These are phyloP conservation scores for Rubus idaeus DNA, from an alignment of 306 rosid genomes.

Conservation along the genomic window DNA sequence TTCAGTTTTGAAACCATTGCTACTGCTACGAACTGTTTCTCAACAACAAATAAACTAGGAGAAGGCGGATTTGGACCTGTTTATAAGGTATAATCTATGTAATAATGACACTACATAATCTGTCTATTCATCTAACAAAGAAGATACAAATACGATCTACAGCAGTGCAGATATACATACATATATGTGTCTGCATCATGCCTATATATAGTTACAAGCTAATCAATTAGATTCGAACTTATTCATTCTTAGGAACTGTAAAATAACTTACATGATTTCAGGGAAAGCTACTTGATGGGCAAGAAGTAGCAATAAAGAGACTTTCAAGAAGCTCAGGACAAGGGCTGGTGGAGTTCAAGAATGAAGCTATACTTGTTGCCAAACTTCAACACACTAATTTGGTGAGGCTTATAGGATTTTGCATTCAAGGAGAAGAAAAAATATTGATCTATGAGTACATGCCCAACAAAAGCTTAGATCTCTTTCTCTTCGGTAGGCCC, in stretches of 20 bases:
- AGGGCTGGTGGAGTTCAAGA: not conserved
- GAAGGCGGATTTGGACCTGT: conserved; percentile 36
- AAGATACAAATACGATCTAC: not conserved
- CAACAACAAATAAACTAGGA: conserved; percentile 25
- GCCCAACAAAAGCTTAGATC: conserved; percentile 19
- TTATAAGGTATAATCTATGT: conserved; percentile 27
- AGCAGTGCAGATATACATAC: not conserved
- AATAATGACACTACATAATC: not conserved
- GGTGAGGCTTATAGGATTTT: conserved; percentile 41
- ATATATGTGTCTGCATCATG: too few relatives aligned
- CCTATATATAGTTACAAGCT: not conserved
- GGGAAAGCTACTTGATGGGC: conserved; percentile 37
- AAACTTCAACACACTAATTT: conserved; percentile 48
- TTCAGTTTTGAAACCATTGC: conserved; percentile 33
- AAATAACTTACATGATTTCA: not conserved
- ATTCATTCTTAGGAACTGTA: not conserved
- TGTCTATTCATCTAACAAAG: not conserved
- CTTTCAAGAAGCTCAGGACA: conserved; percentile 36
- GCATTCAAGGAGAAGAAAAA: conserved; percentile 35
- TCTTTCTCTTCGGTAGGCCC: conserved; percentile 35
- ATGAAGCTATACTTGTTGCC: conserved; percentile 40
- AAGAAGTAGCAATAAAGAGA: conserved; percentile 46
- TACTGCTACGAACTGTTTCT: conserved; percentile 33
- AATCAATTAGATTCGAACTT: not conserved
- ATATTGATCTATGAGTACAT: too few relatives aligned